A percentile compares a stretch with the other conserved stretches of the same genome.
These are phyloP conservation scores for Thalassiosira profunda DNA, from an alignment of 108 stramenopile genomes.

Conservation along the genomic window DNA sequence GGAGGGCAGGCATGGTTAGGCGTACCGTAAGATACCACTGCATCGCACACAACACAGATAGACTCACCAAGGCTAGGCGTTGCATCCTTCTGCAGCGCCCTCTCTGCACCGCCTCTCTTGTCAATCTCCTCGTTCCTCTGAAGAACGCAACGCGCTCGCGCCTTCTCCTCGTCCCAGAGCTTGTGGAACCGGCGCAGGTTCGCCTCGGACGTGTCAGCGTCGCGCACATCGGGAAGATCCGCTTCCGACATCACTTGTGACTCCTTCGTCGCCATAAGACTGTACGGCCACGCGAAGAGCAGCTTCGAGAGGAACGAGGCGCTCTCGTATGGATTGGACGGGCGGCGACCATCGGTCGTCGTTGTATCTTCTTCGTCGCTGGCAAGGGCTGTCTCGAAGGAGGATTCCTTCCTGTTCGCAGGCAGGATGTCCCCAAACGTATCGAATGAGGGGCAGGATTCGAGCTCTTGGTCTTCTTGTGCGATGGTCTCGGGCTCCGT, in stretches of 20 bases:
- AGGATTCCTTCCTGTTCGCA: no score
- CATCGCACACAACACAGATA: no score
- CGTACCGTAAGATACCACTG: no score
- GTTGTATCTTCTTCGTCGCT: conserved; percentile 4
- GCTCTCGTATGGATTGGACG: conserved; percentile 38
- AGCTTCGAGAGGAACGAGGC: conserved; percentile 54
- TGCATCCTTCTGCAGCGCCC: background rate
- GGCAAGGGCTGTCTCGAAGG: no score
- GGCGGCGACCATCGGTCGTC: background rate
- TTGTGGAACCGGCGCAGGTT: background rate
- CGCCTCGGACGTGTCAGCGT: background rate
- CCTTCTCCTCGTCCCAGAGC: background rate
- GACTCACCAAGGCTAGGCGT: background rate
- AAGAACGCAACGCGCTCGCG: background rate
- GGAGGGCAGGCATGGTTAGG: no score
- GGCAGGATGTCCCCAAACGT: no score
- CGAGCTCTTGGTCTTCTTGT: no score
- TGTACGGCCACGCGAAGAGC: conserved; percentile 47
- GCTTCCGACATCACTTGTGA: background rate
- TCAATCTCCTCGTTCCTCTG: background rate
- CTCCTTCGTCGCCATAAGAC: background rate
- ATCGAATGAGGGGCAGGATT: no score
- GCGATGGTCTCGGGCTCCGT: no score
- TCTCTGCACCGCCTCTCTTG: background rate
- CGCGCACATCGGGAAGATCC: background rate